Evolutionary conservation across 495 filamentous ascomycete genomes (phyloP).

Genomic region (Chaetomium fimeti): DNA sequence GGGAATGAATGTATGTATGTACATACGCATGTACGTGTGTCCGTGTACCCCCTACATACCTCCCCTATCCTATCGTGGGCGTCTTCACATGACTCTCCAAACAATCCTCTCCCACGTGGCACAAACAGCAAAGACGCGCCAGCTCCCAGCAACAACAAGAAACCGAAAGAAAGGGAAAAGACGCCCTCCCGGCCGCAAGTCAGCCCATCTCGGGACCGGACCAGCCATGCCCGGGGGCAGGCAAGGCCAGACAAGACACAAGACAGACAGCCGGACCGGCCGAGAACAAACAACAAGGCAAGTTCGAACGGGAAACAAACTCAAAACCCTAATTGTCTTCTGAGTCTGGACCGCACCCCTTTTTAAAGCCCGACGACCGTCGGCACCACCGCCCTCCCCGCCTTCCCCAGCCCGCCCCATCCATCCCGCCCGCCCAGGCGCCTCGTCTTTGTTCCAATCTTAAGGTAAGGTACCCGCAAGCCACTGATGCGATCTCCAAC

Average conservation of each 20-base stretch:
- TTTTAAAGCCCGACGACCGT: no score
- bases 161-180: background rate
- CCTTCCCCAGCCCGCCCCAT: no score
- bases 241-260: background rate
- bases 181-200: background rate
- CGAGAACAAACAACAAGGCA: background rate
- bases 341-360: no score
- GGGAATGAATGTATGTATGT: no score
- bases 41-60: background rate
- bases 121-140: constrained; percentile 2
- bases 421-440: no score
- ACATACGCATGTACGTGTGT: background rate
- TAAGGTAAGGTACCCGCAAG: no score
- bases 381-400: no score
- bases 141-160: background rate
- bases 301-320: background rate
- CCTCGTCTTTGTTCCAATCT: no score
- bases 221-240: background rate
- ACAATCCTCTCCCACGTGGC: constrained; percentile 2
- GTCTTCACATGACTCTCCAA: constrained; percentile 4
- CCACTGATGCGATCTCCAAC: no score
- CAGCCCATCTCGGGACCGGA: background rate
- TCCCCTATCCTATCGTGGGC: background rate
- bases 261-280: background rate
- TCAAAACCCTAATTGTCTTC: no score